Base-by-base conservation (phyloP, 2,329 filamentous ascomycete species). In the Periglandula ipomoeae region DNA sequence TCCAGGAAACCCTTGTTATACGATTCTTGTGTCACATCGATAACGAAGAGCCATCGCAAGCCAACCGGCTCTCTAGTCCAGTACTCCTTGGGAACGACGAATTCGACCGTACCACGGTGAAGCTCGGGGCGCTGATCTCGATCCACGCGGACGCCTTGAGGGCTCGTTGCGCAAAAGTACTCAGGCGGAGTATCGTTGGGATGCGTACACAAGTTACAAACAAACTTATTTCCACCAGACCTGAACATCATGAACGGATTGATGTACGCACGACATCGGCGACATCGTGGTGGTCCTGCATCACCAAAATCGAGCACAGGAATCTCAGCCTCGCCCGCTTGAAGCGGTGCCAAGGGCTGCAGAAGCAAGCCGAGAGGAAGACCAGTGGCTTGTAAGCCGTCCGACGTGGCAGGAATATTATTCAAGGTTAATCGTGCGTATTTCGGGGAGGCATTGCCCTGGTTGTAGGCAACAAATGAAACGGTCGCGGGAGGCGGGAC, bases 221-320 rank as follows among this genome's bases (percentile, higher is more conserved):
- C 89, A 64, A 95, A 94, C 65, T 95, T 95, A 70, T 91, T 95
- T 50, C 93, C 93, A 34, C 91, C 91, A 15, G 86, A 85, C 51
- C 86, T 81, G 75, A 98, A 98, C 62, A 90, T 87, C 93, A 98
- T 97, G 65, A 98, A 98, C 2, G 93, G 93, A 62, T 98, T 98
- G 70, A 98, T 94, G 69, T 98, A 98, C 13, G 91, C 86, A 62
- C 93, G 80, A 72, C 93, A 98, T 69, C 93, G 79, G 59, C 88
- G 82, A 68, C 93, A 98, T 65, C 93, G 81, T 20, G 93, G 93
- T 37, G 93, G 93, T 0, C 93, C 93, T 35, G 72, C 71, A 38
- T 96, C 89, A 44, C 93, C 93, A 74, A 97, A 98, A 68, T 98
- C 93, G 22, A 98, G 76, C 4, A 98, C 85, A 1, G 93, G 93